Percentiles rank a stretch among this genome's conserved stretches.
Evolutionary conservation across 2,329 filamentous ascomycete genomes (phyloP).

Genomic region (Cladosporium cucumerinum): DNA sequence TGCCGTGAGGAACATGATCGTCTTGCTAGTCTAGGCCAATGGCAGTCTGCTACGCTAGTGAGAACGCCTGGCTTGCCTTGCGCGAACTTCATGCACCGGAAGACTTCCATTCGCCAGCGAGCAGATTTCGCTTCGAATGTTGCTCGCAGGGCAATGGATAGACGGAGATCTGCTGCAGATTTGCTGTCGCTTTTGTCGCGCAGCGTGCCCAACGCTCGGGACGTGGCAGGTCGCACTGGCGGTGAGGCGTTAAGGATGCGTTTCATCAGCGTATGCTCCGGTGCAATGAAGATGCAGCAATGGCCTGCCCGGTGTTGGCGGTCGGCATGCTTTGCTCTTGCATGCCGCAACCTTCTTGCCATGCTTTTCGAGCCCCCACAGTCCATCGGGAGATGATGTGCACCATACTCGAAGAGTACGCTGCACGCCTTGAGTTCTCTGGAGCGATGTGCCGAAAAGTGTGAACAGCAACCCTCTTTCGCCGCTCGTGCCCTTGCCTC

Average conservation of each 20-base stretch:
- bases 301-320: neutral
- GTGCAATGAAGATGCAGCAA: conserved; percentile 10
- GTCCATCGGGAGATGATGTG: neutral
- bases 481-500: conserved; percentile 15
- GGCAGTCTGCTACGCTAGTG: conserved; percentile 4
- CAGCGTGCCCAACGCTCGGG: conserved; percentile 7
- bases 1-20: neutral
- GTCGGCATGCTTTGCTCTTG: conserved; percentile 10
- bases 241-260: conserved; percentile 1
- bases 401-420: neutral
- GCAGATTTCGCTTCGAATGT: conserved; percentile 9
- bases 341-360: conserved; percentile 1
- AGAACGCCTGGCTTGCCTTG: conserved; percentile 5
- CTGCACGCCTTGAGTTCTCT: neutral
- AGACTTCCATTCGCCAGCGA: neutral
- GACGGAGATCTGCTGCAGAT: neutral
- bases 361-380: neutral
- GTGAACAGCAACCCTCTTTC: neutral
- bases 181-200: neutral
- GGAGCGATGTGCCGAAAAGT: neutral
- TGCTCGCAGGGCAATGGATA: neutral
- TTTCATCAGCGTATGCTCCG: conserved; percentile 8
- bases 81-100: neutral
- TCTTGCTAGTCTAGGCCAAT: neutral
- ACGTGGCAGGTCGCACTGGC: conserved; percentile 14